phyloP scores from a whole-genome alignment of 2,329 filamentous ascomycete species.

The Microcera coccophila region DNA sequence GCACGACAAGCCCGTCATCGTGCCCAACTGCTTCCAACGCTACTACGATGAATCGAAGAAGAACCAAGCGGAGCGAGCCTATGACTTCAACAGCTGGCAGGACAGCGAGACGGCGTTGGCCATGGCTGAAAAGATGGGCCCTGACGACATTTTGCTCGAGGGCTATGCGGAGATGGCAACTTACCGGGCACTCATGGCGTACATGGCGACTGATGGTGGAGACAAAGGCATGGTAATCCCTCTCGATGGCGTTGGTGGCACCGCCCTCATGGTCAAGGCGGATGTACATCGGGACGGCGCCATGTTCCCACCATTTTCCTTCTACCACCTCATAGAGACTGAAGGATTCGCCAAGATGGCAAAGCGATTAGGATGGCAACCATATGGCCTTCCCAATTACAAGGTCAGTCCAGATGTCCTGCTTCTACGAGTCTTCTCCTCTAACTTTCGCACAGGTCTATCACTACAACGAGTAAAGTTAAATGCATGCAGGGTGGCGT shows the following conservation, averaged over 20 bases:
- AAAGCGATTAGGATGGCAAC: conserved; percentile 76
- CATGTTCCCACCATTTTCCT: conserved; percentile 96
- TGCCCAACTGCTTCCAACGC: conserved; percentile 92
- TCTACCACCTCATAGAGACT: conserved; percentile 96
- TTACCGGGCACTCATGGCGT: conserved; percentile 87
- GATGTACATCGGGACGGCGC: conserved; percentile 95
- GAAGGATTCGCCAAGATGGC: conserved; percentile 99
- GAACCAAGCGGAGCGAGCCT: conserved; percentile 71
- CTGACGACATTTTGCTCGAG: conserved; percentile 88
- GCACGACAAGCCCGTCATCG: conserved; percentile 86
- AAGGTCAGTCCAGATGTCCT: conserved; percentile 58
- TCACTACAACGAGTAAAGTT: conserved; percentile 76
- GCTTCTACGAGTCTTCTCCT: conserved; percentile 1
- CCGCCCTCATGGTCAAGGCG: conserved; percentile 87
- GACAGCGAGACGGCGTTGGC: conserved; percentile 77
- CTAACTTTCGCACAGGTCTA: conserved; percentile 58
- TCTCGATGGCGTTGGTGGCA: conserved; percentile 91
- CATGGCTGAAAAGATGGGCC: conserved; percentile 74
- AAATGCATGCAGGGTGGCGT: conserved; percentile 1
- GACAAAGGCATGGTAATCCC: conserved; percentile 62
- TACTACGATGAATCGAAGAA: conserved; percentile 68
- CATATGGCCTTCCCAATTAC: conserved; percentile 92
- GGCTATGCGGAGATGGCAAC: conserved; percentile 92
- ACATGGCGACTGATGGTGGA: conserved; percentile 59
- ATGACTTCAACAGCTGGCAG: conserved; percentile 98